Evolutionary conservation across 2,329 filamentous ascomycete genomes (phyloP), one percentile per base, ranked within the genome.

Genomic region (Elsinoe perseae): DNA sequence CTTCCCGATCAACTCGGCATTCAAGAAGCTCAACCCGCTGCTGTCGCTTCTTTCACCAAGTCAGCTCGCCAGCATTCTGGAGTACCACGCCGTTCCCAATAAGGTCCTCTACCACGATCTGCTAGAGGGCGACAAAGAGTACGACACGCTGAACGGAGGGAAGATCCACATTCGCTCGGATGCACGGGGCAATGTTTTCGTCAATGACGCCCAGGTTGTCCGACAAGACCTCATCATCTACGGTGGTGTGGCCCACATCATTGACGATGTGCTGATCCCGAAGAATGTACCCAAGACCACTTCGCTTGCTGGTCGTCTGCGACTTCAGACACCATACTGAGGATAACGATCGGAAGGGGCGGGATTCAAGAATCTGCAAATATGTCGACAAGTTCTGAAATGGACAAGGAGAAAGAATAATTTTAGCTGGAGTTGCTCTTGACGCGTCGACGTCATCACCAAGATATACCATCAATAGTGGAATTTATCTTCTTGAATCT

Each of bases 221-320:
- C 55, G 56, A 21, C 40, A 59, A n/a, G 61, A 62, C 23, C 46
- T 62, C 7, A 54, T 61, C 23, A 43, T 59, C 14, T 62, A 61
- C 50, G 61, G 61, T 5, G 61, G 61, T 18, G 61, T 62, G 7
- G 58, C 61, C 21, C 60, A 61, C 53, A 32, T 62, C 56, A 62
- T 52, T 14, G 48, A 52, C 21, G 48, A 52, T 25, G 48, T 52
- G 16, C 23, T 52, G 48, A 52, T 52, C 6, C 48, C 48, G 12
- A 52, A 38, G 48, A 32, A 52, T 20, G 30, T 52, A 3, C 48
- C 48, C 4, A 52, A 52, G 48, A 36, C 30, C n/a, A 52, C 48
- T 34, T 52, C 48, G 30, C 16, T 52, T 9, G 48, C 28, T 20
- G 48, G 48, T 12, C 2, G 48, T 5, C n/a, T 52, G 12, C 20